Evolutionary conservation across 768 basidiomycete species (phyloP), one percentile per base, ranked within the genome.

Genomic region (Hygrocybe coccinea): DNA sequence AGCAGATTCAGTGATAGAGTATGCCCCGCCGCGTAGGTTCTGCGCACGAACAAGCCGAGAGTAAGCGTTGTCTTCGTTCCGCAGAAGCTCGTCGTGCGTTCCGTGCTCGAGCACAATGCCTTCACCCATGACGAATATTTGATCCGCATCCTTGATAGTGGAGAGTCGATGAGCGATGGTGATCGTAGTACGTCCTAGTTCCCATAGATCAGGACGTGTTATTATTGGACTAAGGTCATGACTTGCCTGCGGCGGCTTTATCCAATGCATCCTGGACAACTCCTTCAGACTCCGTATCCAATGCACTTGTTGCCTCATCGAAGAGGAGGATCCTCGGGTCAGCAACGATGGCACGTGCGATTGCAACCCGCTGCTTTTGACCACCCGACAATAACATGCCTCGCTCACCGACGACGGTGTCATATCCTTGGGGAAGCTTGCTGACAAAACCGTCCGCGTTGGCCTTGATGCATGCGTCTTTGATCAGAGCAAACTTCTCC

Each of bases 231-330:
- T 12, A 12, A 1, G 10, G 55, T 75, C 76, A 46, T 67, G 64
- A 58, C 52, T 36, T 61, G 69, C 84, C 88, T 43, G 81, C 79
- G 22, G 89, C 76, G 59, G 91, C 91, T 69, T 90, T 91, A 67
- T 95, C 91, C 50, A 94, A 68, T 19, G 91, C 92, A 68, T 94
- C 87, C 70, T 94, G 92, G 0, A 95, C 92, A 56, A 94, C 78
- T 56, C 90, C 91, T 66, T 87, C 85, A 2, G 88, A 89, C 61
- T 88, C 88, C 0, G 91, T 91, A 71, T 94, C 92, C 17, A 94
- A 78, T 34, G 91, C 92, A 59, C 83, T 85, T 1, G 91, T 94
- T 11, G 88, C 90, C 60, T 95, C 92, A 58, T 95, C 92, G 44
- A 95, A 79, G n/a, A 95, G 78, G 17, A 95, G 71, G 55, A 95